Conservation (phyloP, 2,329 filamentous ascomycete genomes). For the Colletotrichum cereale region DNA sequence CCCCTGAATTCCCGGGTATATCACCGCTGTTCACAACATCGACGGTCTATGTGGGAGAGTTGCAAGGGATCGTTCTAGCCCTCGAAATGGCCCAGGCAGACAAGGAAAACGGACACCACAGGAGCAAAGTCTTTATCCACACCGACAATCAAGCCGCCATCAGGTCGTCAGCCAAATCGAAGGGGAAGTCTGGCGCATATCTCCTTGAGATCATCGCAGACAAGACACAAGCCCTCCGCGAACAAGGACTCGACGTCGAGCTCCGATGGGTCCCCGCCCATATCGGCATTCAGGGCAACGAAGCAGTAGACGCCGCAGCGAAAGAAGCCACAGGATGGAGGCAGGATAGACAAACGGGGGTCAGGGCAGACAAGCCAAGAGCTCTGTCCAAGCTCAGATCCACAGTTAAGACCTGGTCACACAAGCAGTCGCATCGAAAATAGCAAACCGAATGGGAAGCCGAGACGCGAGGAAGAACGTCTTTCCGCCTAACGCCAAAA, state of each 20-base stretch:
- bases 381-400: no score
- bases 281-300: background rate
- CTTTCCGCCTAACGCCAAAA: no score
- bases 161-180: conserved; percentile 4
- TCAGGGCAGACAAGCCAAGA: no score
- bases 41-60: background rate
- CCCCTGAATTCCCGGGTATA: no score
- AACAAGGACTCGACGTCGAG: conserved; percentile 5
- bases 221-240: conserved; percentile 4
- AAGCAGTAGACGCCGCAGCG: background rate
- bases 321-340: background rate
- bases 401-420: no score
- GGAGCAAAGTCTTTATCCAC: conserved; percentile 12
- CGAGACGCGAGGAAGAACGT: no score
- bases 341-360: no score
- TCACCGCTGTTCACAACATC: no score
- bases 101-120: conserved; percentile 4
- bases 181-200: conserved; percentile 8
- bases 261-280: conserved; percentile 3
- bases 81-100: background rate
- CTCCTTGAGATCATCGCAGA: conserved; percentile 1
- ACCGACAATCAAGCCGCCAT: conserved; percentile 17
- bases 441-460: no score
- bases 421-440: no score
- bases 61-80: conserved; percentile 5